A percentile compares a stretch with the other conserved stretches of the same genome.
These are phyloP conservation scores for Physaria fendleri DNA, from an alignment of 345 rosid genomes.

Conservation along the genomic window DNA sequence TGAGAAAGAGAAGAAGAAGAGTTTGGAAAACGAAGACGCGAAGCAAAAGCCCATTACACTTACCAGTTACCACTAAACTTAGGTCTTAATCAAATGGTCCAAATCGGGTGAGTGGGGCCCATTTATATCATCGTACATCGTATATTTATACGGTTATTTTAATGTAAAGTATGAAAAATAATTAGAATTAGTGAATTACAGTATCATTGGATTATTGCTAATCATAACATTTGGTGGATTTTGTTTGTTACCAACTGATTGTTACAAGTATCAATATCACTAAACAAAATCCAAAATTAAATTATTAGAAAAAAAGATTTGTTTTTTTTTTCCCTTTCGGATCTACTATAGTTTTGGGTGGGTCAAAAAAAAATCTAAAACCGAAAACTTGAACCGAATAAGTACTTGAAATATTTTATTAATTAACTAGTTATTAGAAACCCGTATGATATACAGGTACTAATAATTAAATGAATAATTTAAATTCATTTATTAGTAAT, in stretches of 20 bases:
- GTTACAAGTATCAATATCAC: background rate
- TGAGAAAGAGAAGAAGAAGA: background rate
- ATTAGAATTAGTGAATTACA: no score
- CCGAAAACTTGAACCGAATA: no score
- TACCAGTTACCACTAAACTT: background rate
- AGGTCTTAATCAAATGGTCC: background rate
- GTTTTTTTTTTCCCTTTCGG: no score
- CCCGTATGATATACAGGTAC: no score
- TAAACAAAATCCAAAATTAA: background rate
- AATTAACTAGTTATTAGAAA: no score
- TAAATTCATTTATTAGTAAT: no score
- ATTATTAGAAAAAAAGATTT: no score
- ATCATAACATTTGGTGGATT: slow-evolving; percentile 7
- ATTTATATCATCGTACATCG: background rate
- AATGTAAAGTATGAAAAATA: background rate
- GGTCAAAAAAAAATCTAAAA: no score
- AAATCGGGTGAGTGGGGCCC: slow-evolving; percentile 21
- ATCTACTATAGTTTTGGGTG: no score
- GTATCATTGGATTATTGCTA: background rate
- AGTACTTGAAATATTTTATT: no score
- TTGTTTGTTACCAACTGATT: slow-evolving; percentile 13
- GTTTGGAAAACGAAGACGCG: slow-evolving; percentile 30
- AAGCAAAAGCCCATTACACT: slow-evolving; percentile 29
- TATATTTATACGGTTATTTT: slow-evolving; percentile 4
- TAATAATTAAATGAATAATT: no score